Evolutionary conservation across 164 flowering plant genomes (phyloP).

Genomic region (Macadamia integrifolia): DNA sequence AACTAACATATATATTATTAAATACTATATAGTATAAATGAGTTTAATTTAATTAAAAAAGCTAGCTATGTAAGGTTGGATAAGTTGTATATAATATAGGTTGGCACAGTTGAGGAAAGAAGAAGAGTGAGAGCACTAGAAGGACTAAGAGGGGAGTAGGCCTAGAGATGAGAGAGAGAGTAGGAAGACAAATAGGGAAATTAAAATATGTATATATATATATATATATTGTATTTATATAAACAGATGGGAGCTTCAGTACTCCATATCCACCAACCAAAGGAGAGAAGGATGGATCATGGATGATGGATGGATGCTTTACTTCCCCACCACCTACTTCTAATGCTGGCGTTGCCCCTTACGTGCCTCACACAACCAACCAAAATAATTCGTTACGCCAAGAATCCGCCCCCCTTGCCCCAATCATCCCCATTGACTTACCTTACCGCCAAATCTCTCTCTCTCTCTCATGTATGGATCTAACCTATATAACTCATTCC

Average conservation of each 20-base stretch:
- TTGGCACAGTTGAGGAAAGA: background rate
- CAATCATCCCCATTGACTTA: constrained; percentile 15
- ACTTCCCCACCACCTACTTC: constrained; percentile 18
- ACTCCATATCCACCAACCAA: background rate
- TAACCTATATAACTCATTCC: too few species aligned
- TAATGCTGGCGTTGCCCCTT: constrained; percentile 23
- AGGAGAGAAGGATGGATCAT: background rate
- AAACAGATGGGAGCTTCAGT: too few species aligned
- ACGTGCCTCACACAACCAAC: constrained; percentile 49
- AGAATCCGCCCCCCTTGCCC: constrained; percentile 27
- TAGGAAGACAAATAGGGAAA: background rate
- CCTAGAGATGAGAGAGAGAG: background rate
- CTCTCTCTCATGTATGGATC: background rate
- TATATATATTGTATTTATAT: background rate
- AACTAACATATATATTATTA: background rate
- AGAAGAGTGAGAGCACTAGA: background rate
- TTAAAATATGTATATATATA: background rate
- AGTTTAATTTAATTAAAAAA: too few species aligned
- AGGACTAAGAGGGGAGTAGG: too few species aligned
- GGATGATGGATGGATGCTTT: constrained; percentile 21
- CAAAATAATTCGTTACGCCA: constrained; percentile 33
- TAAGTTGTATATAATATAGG: background rate
- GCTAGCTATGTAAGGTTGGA: background rate
- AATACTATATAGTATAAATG: too few species aligned
- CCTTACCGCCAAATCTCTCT: background rate